Base-by-base conservation (phyloP, 1,284 basidiomycete genomes). In the Malassezia furfur region DNA sequence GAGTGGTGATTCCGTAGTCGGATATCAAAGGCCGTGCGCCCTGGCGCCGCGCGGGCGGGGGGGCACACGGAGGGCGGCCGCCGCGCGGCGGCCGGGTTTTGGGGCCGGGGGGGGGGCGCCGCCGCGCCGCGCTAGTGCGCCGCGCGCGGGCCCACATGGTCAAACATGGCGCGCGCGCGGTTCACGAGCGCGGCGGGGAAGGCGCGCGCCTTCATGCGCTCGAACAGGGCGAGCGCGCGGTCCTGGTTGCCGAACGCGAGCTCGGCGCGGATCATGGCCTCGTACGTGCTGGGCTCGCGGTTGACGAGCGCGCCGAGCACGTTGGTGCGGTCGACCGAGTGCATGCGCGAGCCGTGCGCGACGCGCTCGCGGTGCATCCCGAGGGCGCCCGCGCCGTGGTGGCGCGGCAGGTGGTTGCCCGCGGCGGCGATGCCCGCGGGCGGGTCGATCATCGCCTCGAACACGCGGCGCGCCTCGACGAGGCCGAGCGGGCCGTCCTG, bases 201-300 rank as follows among this genome's bases (percentile, higher is more conserved):
- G 40, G 73, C 74, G 59, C 90, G 81, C 61, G 82, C 79, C 76
- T 84, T 83, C 68, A 96, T 80, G 43, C 88, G 80, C 50, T 83
- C 80, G 17, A 94, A 78, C 0, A 98, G 78, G 1, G 78, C 80
- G n/a, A 81, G 60, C 0, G 90, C 91, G 12, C 80, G 78, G 38
- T 84, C 82, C 15, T 82, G 81, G 63, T 89, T 81, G 9, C 89
- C 88, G 48, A 81, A 82, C 15, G 82, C 82, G 9, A 96, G 79
- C 75, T 99, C 94, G 3, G 88, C 88, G 19, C 88, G 83, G 62
- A 99, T 85, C 90, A 98, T 98, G 5, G 83, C 83, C 74, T 94
- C 90, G 84, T 87, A 91, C 0, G 88, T 75, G 67, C 84, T 77
- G 59, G 91, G 90, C 80, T 96, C 93, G 61, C 91, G 84, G 76